Conservation (phyloP, 805 yeast species). For the Ogataea populi-albae region DNA sequence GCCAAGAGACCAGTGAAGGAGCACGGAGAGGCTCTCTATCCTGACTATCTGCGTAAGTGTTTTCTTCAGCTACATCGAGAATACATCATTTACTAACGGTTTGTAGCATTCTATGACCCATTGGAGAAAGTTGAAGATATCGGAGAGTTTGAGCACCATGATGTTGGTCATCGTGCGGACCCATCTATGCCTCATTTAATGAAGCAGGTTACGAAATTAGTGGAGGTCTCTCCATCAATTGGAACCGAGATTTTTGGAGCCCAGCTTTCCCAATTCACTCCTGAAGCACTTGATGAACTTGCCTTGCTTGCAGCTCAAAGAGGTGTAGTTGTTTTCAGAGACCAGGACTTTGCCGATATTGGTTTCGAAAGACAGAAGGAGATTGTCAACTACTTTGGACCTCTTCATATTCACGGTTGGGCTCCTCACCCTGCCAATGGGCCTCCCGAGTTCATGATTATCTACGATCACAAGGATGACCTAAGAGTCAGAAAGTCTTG, state of each 20-base stretch:
- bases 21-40: slow-evolving; percentile 13
- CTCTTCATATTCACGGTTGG: slow-evolving; percentile 59
- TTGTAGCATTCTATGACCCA: slow-evolving; percentile 16
- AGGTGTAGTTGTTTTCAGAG: slow-evolving; percentile 64
- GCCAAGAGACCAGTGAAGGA: slow-evolving; percentile 11
- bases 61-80: background rate
- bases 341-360: slow-evolving; percentile 60
- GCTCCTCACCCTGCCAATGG: slow-evolving; percentile 48
- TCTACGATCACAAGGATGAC: slow-evolving; percentile 37
- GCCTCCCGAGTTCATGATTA: slow-evolving; percentile 41
- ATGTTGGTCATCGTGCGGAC: slow-evolving; percentile 41
- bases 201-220: slow-evolving; percentile 15
- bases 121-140: slow-evolving; percentile 19
- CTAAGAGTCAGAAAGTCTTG: slow-evolving; percentile 19
- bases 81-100: slow-evolving; percentile 2
- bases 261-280: slow-evolving; percentile 54
- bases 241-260: slow-evolving; percentile 63
- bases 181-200: slow-evolving; percentile 48
- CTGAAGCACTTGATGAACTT: slow-evolving; percentile 62
- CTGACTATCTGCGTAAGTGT: slow-evolving; percentile 16
- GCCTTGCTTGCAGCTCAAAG: slow-evolving; percentile 66
- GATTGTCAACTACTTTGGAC: slow-evolving; percentile 64
- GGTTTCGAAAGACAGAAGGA: slow-evolving; percentile 48
- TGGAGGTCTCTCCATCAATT: slow-evolving; percentile 59
- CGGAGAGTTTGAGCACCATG: slow-evolving; percentile 15